Evolutionary conservation across 257 asterid genomes (phyloP), one percentile per base, ranked within the genome.

Genomic region (Penstemon newberryi): DNA sequence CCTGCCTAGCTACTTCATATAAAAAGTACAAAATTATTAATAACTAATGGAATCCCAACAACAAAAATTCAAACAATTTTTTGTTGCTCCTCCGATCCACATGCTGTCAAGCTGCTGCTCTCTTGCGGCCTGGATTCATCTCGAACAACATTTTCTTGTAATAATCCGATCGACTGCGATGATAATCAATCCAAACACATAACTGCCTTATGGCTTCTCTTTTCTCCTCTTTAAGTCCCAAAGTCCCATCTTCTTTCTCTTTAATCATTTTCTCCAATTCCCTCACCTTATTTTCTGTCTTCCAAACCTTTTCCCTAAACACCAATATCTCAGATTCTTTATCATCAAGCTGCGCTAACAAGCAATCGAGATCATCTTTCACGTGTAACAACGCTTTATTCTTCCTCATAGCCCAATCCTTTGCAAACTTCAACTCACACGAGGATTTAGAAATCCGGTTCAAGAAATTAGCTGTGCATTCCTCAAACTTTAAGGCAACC

Each of bases 191-290:
- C 97, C 89, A 86, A 5, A 93, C 89, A 50, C 98, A 93, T 3
- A 93, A 74, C 73, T 93, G 97, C 67, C 97, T 86, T 37, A 93
- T 93, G 8, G 98, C 97, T 75, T 93, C 98, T 70, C 91, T 78
- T 45, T 93, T 93, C 78, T 90, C 95, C 74, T 90, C 96, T 66
- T 77, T 70, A 5, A 88, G 79, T 18, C 72, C 86, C 41, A 87
- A 25, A 86, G 84, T 78, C 5, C 73, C 86, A 52, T 90, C 98
- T 38, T 90, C 97, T 40, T 62, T 82, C 56, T 82, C 89, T 61
- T 83, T 78, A 3, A 87, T 62, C 60, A 61, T 52, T 56, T 83
- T 88, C 86, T 88, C 94, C 73, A 88, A 65, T 65, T 90, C 97
- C 59, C 89, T 85, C 40, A 83, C 81, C 68, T 76, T 90, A 13